Base-by-base conservation (phyloP, 1,284 basidiomycete species). In the Cystobasidium slooffiae region DNA sequence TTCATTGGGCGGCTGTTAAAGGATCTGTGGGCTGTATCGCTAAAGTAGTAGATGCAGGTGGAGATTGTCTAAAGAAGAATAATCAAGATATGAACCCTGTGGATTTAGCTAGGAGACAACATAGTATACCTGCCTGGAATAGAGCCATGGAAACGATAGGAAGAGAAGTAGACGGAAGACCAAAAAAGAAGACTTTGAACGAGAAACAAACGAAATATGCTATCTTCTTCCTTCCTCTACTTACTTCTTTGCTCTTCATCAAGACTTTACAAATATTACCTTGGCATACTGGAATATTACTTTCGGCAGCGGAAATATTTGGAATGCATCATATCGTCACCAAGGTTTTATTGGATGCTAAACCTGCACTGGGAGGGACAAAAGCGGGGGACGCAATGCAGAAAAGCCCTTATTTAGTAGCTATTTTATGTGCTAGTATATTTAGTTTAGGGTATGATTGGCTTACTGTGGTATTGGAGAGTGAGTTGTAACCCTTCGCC, bases 1-100 rank as follows among this genome's bases (percentile, higher is more conserved):
- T 99, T 65, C 97, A 99, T 81, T 99, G 97, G 97, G 95, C 94
- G 0, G 95, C 97, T n/a, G 96, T 99, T 12, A 89, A 94, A 76
- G 97, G 96, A 7, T 97, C 95, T 80, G 86, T 90, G 68, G 81
- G 83, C 16, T 94, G 93, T 80, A 96, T 99, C 70, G 87, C 91
- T 31, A 87, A 91, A 63, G 84, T 99, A 14, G 83, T 97, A 12
- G 90, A 93, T 77, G 91, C 91, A 18, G 94, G 94, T 0, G 91
- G 90, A 0, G 92, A 94, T 81, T 83, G 97, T 12, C 86, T 86
- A 52, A 89, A 90, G 5, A 92, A 91, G 80, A 94, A 96, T 78
- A 88, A 87, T 18, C 88, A 91, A 65, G 92, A 92, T 2, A 89
- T 97, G 82, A 96, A 94, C 0, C 89, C 96, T 14, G 85, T 90